These are phyloP conservation scores for Mortierella sp. DNA, from an alignment of 371 early-diverging fungal species.

Conservation along the genomic window DNA sequence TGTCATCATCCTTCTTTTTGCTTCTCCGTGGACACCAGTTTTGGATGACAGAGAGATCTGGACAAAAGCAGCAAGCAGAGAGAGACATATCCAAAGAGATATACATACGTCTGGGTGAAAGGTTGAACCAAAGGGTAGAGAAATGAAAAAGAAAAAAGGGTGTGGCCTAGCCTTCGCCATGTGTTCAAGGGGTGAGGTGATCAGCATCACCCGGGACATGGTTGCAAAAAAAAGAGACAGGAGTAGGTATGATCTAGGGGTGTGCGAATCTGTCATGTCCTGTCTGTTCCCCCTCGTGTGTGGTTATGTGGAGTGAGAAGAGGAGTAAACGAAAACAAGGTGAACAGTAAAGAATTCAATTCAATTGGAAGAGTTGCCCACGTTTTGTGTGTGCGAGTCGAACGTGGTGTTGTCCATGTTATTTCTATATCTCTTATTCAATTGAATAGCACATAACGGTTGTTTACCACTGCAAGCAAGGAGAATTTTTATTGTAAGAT, in stretches of 20 bases:
- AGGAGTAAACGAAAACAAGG: too few relatives aligned
- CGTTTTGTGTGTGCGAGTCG: conserved; percentile 6
- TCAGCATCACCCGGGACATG: not conserved
- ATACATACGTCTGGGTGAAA: not conserved
- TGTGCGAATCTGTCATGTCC: not conserved
- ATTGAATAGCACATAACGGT: not conserved
- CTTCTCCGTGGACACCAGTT: conserved; percentile 6
- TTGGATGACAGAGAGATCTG: not conserved
- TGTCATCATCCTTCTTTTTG: not conserved
- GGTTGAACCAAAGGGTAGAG: not conserved
- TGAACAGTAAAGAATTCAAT: not conserved
- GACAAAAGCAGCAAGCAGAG: not conserved
- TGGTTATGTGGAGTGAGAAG: not conserved
- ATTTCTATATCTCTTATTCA: not conserved
- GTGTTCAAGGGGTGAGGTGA: not conserved
- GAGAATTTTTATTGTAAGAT: not conserved
- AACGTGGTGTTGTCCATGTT: conserved; percentile 8
- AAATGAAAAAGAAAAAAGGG: not conserved
- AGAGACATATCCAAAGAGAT: not conserved
- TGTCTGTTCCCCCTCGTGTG: not conserved
- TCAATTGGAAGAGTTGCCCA: not conserved
- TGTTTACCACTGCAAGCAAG: too few relatives aligned
- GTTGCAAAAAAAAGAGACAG: not conserved
- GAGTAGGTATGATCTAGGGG: not conserved
- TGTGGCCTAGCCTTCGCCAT: not conserved